Evolutionary conservation across 768 basidiomycete species (phyloP).

Genomic region (Multifurca ochricompacta): DNA sequence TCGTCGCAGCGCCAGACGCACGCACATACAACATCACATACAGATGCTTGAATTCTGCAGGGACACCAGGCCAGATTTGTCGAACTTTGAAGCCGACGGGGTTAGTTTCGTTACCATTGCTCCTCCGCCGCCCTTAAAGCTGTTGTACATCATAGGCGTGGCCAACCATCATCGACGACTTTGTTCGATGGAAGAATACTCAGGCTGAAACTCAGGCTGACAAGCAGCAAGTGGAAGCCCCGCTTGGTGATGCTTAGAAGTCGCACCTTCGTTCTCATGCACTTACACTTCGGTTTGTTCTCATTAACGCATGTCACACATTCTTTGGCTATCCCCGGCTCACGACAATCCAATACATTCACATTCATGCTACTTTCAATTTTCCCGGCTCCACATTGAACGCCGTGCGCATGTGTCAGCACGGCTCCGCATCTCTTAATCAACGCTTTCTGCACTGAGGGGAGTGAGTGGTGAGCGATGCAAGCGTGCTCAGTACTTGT

Average conservation of each 20-base stretch:
- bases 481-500: neutral
- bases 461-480: neutral
- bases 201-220: constrained; percentile 23
- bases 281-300: neutral
- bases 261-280: neutral
- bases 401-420: no score
- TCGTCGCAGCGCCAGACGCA: neutral
- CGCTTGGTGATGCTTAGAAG: neutral
- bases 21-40: neutral
- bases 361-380: neutral
- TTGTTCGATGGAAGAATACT: constrained; percentile 55
- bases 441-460: no score
- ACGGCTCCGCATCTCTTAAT: no score
- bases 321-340: neutral
- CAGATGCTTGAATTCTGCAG: constrained; percentile 75
- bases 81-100: constrained; percentile 68
- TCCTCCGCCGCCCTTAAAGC: neutral
- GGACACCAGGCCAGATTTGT: constrained; percentile 48
- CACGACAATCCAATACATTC: neutral
- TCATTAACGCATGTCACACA: constrained; percentile 3
- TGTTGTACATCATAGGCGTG: constrained; percentile 47
- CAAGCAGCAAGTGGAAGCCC: neutral
- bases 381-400: neutral
- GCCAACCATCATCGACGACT: constrained; percentile 78
- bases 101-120: constrained; percentile 37